phyloP scores from a whole-genome alignment of 345 rosid genomes.

The rapeseed (Brassica napus) region DNA sequence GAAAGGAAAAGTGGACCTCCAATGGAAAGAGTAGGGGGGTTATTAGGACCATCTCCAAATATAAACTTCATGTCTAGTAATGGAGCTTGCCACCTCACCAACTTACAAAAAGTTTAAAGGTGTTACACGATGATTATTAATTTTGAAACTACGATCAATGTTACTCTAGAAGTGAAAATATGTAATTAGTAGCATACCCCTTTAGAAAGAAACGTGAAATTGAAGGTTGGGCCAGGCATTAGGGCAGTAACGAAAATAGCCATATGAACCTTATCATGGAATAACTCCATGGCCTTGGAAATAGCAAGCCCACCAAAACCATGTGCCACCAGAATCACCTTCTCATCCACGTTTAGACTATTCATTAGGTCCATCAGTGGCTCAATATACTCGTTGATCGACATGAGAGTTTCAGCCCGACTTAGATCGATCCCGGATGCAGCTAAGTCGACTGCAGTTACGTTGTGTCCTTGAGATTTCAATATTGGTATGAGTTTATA shows the following conservation, averaged over 20 bases:
- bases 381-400: background rate
- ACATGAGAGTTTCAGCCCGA: slow-evolving; percentile 18
- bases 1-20: slow-evolving; percentile 44
- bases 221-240: slow-evolving; percentile 28
- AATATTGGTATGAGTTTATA: slow-evolving; percentile 30
- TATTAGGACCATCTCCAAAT: slow-evolving; percentile 43
- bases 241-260: slow-evolving; percentile 31
- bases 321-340: slow-evolving; percentile 33
- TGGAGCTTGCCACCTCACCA: slow-evolving; percentile 35
- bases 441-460: slow-evolving; percentile 14
- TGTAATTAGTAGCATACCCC: slow-evolving; percentile 24
- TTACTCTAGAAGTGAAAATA: background rate
- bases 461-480: slow-evolving; percentile 30
- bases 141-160: background rate
- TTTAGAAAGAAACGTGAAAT: slow-evolving; percentile 25
- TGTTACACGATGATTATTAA: background rate
- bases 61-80: slow-evolving; percentile 42
- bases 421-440: slow-evolving; percentile 13
- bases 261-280: background rate
- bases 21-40: slow-evolving; percentile 51
- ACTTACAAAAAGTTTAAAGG: slow-evolving; percentile 26
- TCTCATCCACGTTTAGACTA: slow-evolving; percentile 21
- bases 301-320: slow-evolving; percentile 22
- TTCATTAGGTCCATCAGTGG: slow-evolving; percentile 14
- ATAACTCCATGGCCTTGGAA: too few relatives aligned